Conservation (phyloP, 768 basidiomycete species). For the Candolleomyces aberdarensis region DNA sequence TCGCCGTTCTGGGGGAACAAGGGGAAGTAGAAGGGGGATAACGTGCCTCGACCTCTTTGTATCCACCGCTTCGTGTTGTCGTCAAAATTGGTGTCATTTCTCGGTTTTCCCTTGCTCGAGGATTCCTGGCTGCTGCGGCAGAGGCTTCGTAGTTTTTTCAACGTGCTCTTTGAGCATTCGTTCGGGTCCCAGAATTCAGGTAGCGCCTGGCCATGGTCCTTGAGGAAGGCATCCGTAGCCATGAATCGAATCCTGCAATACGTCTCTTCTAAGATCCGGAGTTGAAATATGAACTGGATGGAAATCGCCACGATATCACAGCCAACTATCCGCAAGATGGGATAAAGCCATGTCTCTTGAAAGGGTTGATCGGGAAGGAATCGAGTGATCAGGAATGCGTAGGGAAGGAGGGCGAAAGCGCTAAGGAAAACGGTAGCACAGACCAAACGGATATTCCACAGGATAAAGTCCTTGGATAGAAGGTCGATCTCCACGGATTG, state of each 20-base stretch:
- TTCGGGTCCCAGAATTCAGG: neutral
- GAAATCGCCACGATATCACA: neutral
- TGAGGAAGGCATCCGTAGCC: neutral
- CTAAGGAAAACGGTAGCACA: neutral
- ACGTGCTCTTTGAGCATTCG: neutral
- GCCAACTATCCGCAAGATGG: neutral
- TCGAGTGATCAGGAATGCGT: neutral
- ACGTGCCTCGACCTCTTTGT: neutral
- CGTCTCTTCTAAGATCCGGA: slow-evolving; percentile 3
- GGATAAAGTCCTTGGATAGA: neutral
- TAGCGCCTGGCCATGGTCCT: neutral
- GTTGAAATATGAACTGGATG: neutral
- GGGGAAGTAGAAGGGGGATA: neutral
- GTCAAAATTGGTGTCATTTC: neutral
- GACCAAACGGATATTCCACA: slow-evolving; percentile 1
- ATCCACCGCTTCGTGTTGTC: neutral
- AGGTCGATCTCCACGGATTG: neutral
- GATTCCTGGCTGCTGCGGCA: too few species aligned
- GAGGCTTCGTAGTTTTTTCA: neutral
- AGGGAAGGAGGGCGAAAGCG: neutral
- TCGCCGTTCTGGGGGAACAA: neutral
- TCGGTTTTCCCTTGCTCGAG: too few species aligned
- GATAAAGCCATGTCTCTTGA: neutral
- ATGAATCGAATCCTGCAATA: slow-evolving; percentile 1
- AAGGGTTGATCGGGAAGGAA: neutral